phyloP scores from a whole-genome alignment of 1,139 yeast genomes.

The Meyerozyma smithsonii region DNA sequence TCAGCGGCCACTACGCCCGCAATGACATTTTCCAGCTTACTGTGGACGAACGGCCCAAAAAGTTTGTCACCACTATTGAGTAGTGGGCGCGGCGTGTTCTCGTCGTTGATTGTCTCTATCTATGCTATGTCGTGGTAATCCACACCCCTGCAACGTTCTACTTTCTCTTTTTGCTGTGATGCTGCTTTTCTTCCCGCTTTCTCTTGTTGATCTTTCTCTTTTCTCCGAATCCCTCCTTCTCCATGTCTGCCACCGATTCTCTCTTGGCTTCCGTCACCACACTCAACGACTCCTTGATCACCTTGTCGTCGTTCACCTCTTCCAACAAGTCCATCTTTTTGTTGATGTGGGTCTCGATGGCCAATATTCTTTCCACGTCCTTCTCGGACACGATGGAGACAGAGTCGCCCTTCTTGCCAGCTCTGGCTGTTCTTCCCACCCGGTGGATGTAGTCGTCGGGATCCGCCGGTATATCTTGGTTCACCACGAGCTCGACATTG shows the following conservation, averaged over 20 bases:
- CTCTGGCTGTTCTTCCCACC: slow-evolving; percentile 99
- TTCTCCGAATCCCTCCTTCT: slow-evolving; percentile 82
- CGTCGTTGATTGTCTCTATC: too few relatives aligned
- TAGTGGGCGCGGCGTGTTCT: too few relatives aligned
- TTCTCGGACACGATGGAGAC: slow-evolving; percentile 75
- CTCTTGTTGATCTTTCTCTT: slow-evolving; percentile 51
- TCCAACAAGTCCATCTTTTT: slow-evolving; percentile 72
- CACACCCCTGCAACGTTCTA: too few relatives aligned
- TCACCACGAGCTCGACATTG: slow-evolving; percentile 79
- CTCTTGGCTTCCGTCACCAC: slow-evolving; percentile 79
- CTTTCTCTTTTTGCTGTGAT: slow-evolving; percentile 7
- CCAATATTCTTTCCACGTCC: slow-evolving; percentile 74
- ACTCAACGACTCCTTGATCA: slow-evolving; percentile 66
- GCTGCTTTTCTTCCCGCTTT: slow-evolving; percentile 25
- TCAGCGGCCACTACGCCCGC: too few relatives aligned
- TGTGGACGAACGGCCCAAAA: too few relatives aligned
- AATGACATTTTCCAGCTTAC: too few relatives aligned
- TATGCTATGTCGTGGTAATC: background rate
- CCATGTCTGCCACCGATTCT: slow-evolving; percentile 92
- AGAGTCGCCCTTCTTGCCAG: slow-evolving; percentile 65
- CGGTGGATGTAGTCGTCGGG: slow-evolving; percentile 96
- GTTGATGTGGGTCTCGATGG: slow-evolving; percentile 81
- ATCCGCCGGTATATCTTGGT: slow-evolving; percentile 92
- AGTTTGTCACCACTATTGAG: too few relatives aligned
- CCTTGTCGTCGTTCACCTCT: slow-evolving; percentile 66